Evolutionary conservation across 148 eudicot genomes (phyloP).

Genomic region (Cornus controversa): DNA sequence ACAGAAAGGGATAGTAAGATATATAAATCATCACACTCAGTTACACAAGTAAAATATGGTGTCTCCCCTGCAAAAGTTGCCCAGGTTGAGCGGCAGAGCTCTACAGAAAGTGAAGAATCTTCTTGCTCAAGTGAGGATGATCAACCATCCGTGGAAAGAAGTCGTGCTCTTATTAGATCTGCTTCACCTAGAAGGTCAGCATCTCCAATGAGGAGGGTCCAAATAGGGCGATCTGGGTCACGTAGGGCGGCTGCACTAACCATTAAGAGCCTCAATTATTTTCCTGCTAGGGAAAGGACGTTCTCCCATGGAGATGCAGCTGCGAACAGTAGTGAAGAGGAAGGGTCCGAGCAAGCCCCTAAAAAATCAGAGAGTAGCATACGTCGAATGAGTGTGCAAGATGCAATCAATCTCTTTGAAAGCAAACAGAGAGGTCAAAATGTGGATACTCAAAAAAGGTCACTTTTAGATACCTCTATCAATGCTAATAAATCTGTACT

Average conservation of each 20-base stretch:
- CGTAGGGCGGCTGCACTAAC: slow-evolving; percentile 76
- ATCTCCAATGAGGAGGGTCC: slow-evolving; percentile 93
- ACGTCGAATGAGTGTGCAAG: slow-evolving; percentile 88
- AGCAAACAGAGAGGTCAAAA: slow-evolving; percentile 71
- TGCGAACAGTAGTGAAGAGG: slow-evolving; percentile 51
- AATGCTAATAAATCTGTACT: slow-evolving; percentile 65
- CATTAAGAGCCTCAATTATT: slow-evolving; percentile 67
- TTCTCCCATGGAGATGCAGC: slow-evolving; percentile 42
- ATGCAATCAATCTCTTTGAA: slow-evolving; percentile 90
- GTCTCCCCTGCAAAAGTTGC: slow-evolving; percentile 96
- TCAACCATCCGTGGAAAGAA: slow-evolving; percentile 70
- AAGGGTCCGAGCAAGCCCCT: slow-evolving; percentile 45
- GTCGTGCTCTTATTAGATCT: slow-evolving; percentile 67
- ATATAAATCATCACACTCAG: slow-evolving; percentile 22
- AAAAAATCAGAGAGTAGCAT: slow-evolving; percentile 61
- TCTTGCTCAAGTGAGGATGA: slow-evolving; percentile 75
- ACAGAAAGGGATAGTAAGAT: slow-evolving; percentile 27
- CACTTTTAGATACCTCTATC: slow-evolving; percentile 39
- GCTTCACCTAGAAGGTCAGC: slow-evolving; percentile 98
- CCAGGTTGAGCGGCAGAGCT: slow-evolving; percentile 67
- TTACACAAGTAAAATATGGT: slow-evolving; percentile 57
- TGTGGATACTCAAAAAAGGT: slow-evolving; percentile 46
- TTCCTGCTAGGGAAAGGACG: slow-evolving; percentile 67
- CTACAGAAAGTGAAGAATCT: slow-evolving; percentile 62
- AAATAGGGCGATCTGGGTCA: slow-evolving; percentile 88